Base-by-base conservation (phyloP, 208 protist species). In the Herpetomonas samuelpessoai region DNA sequence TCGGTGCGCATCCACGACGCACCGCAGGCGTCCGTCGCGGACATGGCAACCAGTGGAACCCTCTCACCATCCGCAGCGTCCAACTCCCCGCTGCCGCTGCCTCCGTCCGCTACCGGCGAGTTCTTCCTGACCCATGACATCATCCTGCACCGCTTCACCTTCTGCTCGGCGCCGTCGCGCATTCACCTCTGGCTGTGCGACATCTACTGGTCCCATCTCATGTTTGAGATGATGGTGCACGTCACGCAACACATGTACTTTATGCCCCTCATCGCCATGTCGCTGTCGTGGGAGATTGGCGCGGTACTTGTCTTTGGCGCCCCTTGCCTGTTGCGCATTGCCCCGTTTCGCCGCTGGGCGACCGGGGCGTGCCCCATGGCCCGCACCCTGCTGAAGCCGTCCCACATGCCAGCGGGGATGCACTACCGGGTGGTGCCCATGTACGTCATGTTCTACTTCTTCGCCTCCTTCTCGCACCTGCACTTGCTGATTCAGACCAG, bases 241-340 rank as follows among this genome's bases (percentile, higher is more conserved):
- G 59, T 89, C 24, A 41, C 90, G 7, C 31, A 90, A 69, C 83
- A 88, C 68, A 84, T 86, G 75, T 90, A 91, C 68, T 93, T 86
- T 57, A 84, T 86, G 82, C 82, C 83, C 2, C 64, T 93, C 26
- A 68, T 91, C 19, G 76, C 82, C 44, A 90, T 90, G 83, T 84
- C 77, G 24, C 59, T 93, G 2, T 84, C 82, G 53, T 88, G 79
- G 83, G 79, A 93, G 59, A 46, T 93, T 9, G 16, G 31, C 28
- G 70, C 61, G 10, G 38, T 76, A 28, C 10, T 74, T 7, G 67
- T 78, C 45, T 61, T 88, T 25, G 70, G 60, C 14, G 65, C 74
- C 26, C 75, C 75, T 19, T 74, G 76, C 25, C 56, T 93, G 38
- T 51, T 90, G 47, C 66, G 68, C 47, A 78, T 90, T 44, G 26